Percentiles rank a stretch among this genome's conserved stretches.
Evolutionary conservation across 75 land plant species (phyloP).

Genomic region (Ceratopteris richardii): DNA sequence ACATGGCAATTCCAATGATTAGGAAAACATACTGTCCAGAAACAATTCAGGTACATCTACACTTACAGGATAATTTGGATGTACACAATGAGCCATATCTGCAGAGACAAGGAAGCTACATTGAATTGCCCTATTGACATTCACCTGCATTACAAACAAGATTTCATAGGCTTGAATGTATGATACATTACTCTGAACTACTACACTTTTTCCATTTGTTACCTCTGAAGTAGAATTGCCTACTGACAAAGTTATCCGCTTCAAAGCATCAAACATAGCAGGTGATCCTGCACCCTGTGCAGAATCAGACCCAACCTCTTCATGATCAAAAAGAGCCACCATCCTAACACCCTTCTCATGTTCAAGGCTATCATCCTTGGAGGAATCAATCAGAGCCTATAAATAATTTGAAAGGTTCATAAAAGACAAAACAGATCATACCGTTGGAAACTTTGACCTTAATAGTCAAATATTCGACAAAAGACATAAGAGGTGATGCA

Average conservation of each 20-base stretch:
- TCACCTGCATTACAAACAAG: conserved; percentile 18
- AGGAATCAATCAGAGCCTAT: conserved; percentile 84
- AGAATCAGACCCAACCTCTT: conserved; percentile 95
- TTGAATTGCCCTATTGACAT: conserved; percentile 78
- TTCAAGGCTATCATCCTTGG: conserved; percentile 51
- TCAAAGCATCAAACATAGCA: conserved; percentile 78
- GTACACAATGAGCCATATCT: conserved; percentile 98
- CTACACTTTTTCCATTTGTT: too few relatives aligned
- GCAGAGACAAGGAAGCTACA: conserved; percentile 93
- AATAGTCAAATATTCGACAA: background rate
- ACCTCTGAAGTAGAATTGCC: background rate
- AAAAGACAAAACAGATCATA: background rate
- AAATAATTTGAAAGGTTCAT: background rate
- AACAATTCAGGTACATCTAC: too few relatives aligned
- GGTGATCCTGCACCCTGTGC: conserved; percentile 99
- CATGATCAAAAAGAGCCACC: conserved; percentile 97
- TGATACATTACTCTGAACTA: too few relatives aligned
- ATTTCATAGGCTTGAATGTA: background rate
- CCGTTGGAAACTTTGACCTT: background rate
- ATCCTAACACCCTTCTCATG: conserved; percentile 80
- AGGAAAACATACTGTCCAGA: too few relatives aligned
- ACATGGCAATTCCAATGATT: too few relatives aligned
- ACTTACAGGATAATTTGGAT: conserved; percentile 88
- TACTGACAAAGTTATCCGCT: conserved; percentile 55
- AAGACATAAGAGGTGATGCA: background rate